Evolutionary conservation across 2,329 filamentous ascomycete genomes (phyloP), one percentile per base, ranked within the genome.

Genomic region (Ophiostoma tasmaniense): DNA sequence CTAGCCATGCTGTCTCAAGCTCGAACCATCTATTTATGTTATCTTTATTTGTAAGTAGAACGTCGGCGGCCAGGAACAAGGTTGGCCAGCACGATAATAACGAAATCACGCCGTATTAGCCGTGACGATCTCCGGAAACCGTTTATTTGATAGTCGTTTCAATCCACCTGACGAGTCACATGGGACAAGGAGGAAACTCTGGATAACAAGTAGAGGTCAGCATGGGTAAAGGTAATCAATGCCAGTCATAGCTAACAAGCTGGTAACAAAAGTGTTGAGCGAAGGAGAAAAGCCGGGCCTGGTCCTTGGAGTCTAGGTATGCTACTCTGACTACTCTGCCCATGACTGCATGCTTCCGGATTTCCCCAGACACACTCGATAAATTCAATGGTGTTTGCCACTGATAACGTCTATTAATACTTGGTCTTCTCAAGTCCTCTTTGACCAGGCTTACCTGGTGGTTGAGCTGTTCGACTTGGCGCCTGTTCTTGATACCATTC

Each of bases 291-390:
- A 8, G 55, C 25, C 30, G 55, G 25, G 25, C 22, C 22, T 30
- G 25, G 25, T 11, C 25, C 55, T 28, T 14, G 22, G 45, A 50
- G 17, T 1, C 25, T 45, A 8, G 42, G 7, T 45, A n/a, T 7
- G 17, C 20, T 45, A 45, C 42, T n/a, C 42, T 45, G 42, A 20
- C 42, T 45, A 45, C 10, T 11, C 37, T 39, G 37, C 4, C 11
- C 42, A n/a, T 20, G 42, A 45, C 42, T 45, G 20, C 42, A 45
- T 20, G 42, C 42, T 45, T 20, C 42, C 55, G 55, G 55, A 61
- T 61, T 61, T 30, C 55, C 55, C 55, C 55, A 61, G 22, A 55
- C 22, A 55, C n/a, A n/a, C 22, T 55, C 50, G 50, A 55, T 55
- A 8, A 10, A 10, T 11, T 55, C n/a, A 22, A 55, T 55, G 6